Evolutionary conservation across 148 eudicot genomes (phyloP).

Genomic region (Chenopodium album): DNA sequence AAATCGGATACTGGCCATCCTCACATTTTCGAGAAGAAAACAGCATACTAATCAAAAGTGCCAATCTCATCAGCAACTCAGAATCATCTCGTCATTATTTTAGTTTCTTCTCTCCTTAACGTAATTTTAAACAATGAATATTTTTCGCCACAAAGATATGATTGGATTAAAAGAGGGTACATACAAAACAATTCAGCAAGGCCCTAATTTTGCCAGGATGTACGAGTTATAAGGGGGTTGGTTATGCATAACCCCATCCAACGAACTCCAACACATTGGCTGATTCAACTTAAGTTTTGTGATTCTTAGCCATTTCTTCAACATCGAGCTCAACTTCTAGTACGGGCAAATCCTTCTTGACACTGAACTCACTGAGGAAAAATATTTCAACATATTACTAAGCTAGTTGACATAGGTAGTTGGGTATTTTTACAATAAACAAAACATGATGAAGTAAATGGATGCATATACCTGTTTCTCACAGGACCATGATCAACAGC

Average conservation of each 20-base stretch:
- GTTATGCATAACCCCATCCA: not conserved
- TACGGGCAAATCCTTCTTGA: slow-evolving; percentile 56
- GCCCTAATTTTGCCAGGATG: not conserved
- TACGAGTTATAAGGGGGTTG: not conserved
- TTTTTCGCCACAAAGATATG: slow-evolving; percentile 4
- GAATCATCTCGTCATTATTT: slow-evolving; percentile 17
- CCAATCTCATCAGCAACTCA: not conserved
- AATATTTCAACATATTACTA: not conserved
- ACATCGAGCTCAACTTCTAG: slow-evolving; percentile 87
- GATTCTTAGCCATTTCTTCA: slow-evolving; percentile 86
- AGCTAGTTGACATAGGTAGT: not conserved
- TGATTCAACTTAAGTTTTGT: slow-evolving; percentile 40
- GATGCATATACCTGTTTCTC: slow-evolving; percentile 61
- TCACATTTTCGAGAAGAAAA: slow-evolving; percentile 14
- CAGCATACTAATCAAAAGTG: not conserved
- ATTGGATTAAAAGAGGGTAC: not conserved
- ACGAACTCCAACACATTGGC: not conserved
- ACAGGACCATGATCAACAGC: slow-evolving; percentile 96
- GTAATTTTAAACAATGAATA: slow-evolving; percentile 10
- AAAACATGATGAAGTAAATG: too few species aligned
- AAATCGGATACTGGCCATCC: slow-evolving; percentile 6
- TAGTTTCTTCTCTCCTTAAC: not conserved
- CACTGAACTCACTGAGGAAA: slow-evolving; percentile 25
- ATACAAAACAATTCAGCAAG: slow-evolving; percentile 16
- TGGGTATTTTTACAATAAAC: not conserved